Evolutionary conservation across 2,329 filamentous ascomycete genomes (phyloP).

Genomic region (Verticillium albo-atrum): DNA sequence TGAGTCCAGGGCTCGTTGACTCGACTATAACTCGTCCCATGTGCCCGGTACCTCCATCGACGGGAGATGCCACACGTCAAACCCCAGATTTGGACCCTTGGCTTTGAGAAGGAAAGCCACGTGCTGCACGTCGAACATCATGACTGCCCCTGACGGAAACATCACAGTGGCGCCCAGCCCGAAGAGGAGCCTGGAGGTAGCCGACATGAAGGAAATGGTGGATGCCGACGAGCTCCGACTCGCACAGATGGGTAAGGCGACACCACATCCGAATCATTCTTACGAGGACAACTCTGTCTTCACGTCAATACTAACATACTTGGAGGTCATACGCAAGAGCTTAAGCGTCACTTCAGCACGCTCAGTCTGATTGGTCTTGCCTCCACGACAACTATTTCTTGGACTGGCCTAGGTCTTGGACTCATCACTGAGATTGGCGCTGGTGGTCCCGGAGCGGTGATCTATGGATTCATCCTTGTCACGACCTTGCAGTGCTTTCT

Average conservation of each 20-base stretch:
- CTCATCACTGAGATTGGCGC: slow-evolving; percentile 42
- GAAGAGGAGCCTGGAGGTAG: slow-evolving; percentile 5
- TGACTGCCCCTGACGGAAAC: background rate
- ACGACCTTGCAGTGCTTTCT: slow-evolving; percentile 41
- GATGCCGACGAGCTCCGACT: slow-evolving; percentile 34
- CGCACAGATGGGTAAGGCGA: slow-evolving; percentile 35
- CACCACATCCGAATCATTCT: too few species aligned
- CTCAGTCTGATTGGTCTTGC: slow-evolving; percentile 43
- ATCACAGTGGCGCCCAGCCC: slow-evolving; percentile 3
- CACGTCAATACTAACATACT: background rate
- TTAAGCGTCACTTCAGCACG: slow-evolving; percentile 41
- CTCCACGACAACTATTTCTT: slow-evolving; percentile 45
- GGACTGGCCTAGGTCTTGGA: slow-evolving; percentile 40
- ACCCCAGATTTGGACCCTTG: background rate
- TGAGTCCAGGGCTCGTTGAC: background rate
- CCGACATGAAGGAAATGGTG: slow-evolving; percentile 4
- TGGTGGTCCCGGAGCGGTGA: slow-evolving; percentile 42
- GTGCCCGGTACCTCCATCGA: background rate
- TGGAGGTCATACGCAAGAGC: slow-evolving; percentile 41
- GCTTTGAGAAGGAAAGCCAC: background rate
- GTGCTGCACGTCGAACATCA: background rate
- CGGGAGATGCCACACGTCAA: background rate
- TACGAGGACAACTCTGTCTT: background rate
- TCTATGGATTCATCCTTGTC: slow-evolving; percentile 45
- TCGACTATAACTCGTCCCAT: background rate